Evolutionary conservation across 225 moss, liverwort and hornwort genomes (phyloP).

Genomic region (Straminergon stramineum): DNA sequence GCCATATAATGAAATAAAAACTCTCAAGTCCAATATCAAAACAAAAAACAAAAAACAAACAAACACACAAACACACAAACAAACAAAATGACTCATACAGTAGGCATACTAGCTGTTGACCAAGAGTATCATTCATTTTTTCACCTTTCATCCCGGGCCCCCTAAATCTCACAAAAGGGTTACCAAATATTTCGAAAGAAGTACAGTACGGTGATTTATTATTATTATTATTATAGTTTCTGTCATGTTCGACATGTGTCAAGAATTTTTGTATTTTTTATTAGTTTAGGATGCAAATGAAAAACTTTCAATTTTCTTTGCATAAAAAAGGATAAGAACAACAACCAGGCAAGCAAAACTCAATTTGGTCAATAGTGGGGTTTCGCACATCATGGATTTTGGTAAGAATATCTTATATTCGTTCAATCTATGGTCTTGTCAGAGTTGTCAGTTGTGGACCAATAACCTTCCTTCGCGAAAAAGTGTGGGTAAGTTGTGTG

Average conservation of each 20-base stretch:
- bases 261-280: not conserved
- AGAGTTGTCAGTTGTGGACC: not conserved
- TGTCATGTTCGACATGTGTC: not conserved
- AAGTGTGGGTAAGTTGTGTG: not conserved
- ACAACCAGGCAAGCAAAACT: not conserved
- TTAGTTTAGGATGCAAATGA: not conserved
- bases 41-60: not conserved
- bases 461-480: not conserved
- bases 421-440: not conserved
- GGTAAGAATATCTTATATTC: no score
- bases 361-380: not conserved
- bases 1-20: not conserved
- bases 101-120: not conserved
- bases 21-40: not conserved
- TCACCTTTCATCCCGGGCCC: not conserved
- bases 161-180: not conserved
- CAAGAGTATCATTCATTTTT: not conserved
- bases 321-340: not conserved
- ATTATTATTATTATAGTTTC: not conserved
- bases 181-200: not conserved
- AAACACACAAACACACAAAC: not conserved
- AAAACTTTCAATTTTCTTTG: not conserved
- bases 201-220: not conserved
- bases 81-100: not conserved
- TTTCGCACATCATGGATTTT: no score